phyloP scores from a whole-genome alignment of 768 basidiomycete genomes.

The Leccinum disarticulatum region DNA sequence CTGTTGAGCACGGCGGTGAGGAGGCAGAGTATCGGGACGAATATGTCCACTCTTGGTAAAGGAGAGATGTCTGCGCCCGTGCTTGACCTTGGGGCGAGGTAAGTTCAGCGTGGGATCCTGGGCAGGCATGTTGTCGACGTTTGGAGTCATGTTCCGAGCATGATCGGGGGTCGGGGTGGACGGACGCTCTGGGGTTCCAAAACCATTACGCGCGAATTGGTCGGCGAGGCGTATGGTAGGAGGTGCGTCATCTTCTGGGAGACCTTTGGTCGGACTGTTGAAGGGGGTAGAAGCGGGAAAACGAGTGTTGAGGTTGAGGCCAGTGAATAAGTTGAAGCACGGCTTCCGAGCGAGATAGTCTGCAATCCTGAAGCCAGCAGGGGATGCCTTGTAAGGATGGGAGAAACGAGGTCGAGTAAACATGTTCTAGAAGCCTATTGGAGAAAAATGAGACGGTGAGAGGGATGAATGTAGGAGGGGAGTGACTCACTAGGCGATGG shows the following conservation, averaged over 20 bases:
- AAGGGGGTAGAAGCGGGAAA: constrained; percentile 19
- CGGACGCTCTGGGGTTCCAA: neutral
- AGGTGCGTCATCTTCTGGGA: constrained; percentile 9
- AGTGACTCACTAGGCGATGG: neutral
- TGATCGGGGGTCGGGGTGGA: neutral
- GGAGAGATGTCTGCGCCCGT: constrained; percentile 20
- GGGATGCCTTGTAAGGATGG: constrained; percentile 19
- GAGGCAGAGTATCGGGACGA: neutral
- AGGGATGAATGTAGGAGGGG: neutral
- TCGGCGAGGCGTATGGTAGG: constrained; percentile 10
- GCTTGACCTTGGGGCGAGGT: constrained; percentile 11
- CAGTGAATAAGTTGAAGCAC: constrained; percentile 23
- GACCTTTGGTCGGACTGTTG: constrained; percentile 16
- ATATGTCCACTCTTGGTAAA: neutral
- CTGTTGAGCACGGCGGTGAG: constrained; percentile 3
- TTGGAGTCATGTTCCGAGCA: neutral
- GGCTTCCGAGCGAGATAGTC: constrained; percentile 17
- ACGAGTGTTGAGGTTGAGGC: constrained; percentile 7
- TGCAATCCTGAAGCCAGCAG: constrained; percentile 30
- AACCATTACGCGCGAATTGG: neutral
- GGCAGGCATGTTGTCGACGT: neutral
- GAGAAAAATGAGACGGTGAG: neutral
- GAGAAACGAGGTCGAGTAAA: constrained; percentile 12
- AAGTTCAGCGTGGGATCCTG: neutral
- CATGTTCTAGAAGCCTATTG: constrained; percentile 15